Evolutionary conservation across 495 filamentous ascomycete genomes (phyloP), one percentile per base, ranked within the genome.

Genomic region (Aspergillus mulundensis): DNA sequence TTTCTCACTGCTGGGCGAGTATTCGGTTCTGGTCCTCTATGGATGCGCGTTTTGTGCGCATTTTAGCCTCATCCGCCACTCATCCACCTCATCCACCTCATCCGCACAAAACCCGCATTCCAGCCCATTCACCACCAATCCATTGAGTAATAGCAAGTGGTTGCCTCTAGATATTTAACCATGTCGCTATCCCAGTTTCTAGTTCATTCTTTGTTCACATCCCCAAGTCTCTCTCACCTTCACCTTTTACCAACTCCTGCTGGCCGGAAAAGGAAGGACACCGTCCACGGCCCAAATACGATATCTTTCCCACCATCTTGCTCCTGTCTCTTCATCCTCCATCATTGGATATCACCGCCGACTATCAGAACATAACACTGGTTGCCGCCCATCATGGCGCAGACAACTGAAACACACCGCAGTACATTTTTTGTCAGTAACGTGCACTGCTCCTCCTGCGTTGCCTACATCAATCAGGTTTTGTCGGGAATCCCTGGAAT

Each of bases 381-480:
- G 11, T 41, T 18, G 48, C 32, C 34, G n/a, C n/a, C 24, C 14
- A 57, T 23, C 43, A 64, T 64, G 57, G 47, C 54, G 41, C 55
- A 47, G 24, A 42, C 39, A 32, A 25, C 50, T 21, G 41, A 58
- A 41, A 38, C 15, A 45, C 19, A 40, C 28, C 32, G 51, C 15
- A 79, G 75, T 54, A 70, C 70, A 10, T 70, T 78, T 40, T 71
- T 77, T 38, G 71, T 80, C 46, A 72, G 70, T 57, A 81, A 81
- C 50, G 70, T 81, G 16, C 77, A 80, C 54, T 81, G 79, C 60
- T 69, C 77, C 14, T 81, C 79, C n/a, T 81, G 79, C 53, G 71
- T 81, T 15, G 64, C 76, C 25, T 76, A 77, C 56, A 70, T 81
- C 53, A 70, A 66, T 10, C 70, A 72, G 46, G 62, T 77, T 7